These are phyloP conservation scores for Neoascochyta sp. DNA, from an alignment of 2,329 filamentous ascomycete genomes.

Conservation along the genomic window DNA sequence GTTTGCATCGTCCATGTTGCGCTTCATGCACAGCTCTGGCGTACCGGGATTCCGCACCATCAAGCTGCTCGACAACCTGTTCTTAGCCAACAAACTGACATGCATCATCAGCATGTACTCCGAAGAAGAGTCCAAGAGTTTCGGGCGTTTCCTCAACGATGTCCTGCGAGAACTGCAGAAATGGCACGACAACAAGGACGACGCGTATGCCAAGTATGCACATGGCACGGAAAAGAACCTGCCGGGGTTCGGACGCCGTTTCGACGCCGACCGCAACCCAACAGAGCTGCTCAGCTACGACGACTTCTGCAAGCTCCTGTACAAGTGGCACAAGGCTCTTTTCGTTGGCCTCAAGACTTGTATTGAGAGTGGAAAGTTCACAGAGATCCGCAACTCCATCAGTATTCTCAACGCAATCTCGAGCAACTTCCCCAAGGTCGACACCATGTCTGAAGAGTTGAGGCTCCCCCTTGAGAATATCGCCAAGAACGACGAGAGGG, in stretches of 20 bases:
- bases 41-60: constrained; percentile 84
- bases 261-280: constrained; percentile 68
- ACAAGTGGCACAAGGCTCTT: constrained; percentile 85
- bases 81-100: constrained; percentile 75
- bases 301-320: constrained; percentile 78
- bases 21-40: constrained; percentile 78
- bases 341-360: constrained; percentile 77
- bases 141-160: constrained; percentile 87
- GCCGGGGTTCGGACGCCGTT: constrained; percentile 72
- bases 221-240: constrained; percentile 63
- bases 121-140: constrained; percentile 82
- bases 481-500: constrained; percentile 56
- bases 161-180: constrained; percentile 72
- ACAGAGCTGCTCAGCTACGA: constrained; percentile 74
- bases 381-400: constrained; percentile 96
- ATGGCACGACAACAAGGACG: constrained; percentile 76
- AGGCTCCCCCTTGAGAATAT: constrained; percentile 62
- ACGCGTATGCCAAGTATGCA: constrained; percentile 75
- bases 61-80: constrained; percentile 77
- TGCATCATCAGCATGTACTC: constrained; percentile 86
- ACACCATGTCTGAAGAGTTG: constrained; percentile 74
- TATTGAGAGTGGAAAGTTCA: constrained; percentile 81
- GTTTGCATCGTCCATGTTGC: constrained; percentile 81
- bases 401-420: constrained; percentile 78
- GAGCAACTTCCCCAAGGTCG: constrained; percentile 80